These are phyloP conservation scores for Phaeosphaeria sp. DNA, from an alignment of 2,329 filamentous ascomycete species.

Conservation along the genomic window DNA sequence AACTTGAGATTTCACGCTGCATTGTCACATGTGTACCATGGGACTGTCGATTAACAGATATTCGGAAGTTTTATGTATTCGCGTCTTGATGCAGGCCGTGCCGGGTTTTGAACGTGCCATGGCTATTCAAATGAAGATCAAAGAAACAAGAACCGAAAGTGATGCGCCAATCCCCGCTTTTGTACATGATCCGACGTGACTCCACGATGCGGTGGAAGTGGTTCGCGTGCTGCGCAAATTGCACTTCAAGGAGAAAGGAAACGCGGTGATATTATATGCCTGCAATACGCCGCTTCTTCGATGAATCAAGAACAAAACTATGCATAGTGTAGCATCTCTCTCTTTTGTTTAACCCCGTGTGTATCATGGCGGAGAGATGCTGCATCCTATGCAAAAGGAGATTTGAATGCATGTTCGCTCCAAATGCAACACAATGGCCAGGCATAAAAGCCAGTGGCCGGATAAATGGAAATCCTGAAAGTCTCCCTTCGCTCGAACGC, in stretches of 20 bases:
- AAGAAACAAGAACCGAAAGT: conserved; percentile 12
- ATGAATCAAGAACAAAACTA: conserved; percentile 19
- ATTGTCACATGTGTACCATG: not conserved
- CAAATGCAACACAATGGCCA: conserved; percentile 39
- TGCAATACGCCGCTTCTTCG: conserved; percentile 19
- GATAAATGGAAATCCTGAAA: conserved; percentile 40
- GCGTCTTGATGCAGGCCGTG: conserved; percentile 20
- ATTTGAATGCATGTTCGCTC: conserved; percentile 41
- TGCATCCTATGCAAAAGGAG: conserved; percentile 34
- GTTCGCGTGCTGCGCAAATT: conserved; percentile 10
- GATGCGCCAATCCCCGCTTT: conserved; percentile 31
- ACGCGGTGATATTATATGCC: conserved; percentile 26
- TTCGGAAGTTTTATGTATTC: conserved; percentile 32
- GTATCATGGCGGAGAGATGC: conserved; percentile 25
- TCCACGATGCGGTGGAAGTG: conserved; percentile 19
- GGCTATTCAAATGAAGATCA: conserved; percentile 23
- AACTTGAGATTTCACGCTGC: conserved; percentile 1
- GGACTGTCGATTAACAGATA: conserved; percentile 20
- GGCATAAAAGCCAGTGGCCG: conserved; percentile 28
- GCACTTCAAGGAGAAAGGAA: conserved; percentile 15
- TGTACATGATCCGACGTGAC: conserved; percentile 36
- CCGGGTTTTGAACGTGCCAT: conserved; percentile 20
- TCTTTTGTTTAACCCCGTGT: conserved; percentile 22
- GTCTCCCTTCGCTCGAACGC: conserved; percentile 37
- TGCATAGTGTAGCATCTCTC: conserved; percentile 13